Conservation (phyloP, 2,329 filamentous ascomycete genomes). For the Cercospora sp. region DNA sequence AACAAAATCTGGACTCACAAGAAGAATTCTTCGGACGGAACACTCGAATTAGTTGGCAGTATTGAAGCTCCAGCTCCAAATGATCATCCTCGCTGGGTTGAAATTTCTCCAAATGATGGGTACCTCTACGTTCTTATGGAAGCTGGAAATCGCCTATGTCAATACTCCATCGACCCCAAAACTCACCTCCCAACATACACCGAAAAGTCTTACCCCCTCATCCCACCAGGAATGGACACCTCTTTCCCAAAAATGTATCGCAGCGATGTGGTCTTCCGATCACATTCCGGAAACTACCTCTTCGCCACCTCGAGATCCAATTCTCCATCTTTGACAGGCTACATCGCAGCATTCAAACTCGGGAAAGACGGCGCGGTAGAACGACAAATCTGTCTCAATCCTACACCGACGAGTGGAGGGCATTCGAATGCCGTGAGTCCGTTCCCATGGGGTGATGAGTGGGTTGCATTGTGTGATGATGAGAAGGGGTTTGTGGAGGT, state of each 20-base stretch:
- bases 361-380: slow-evolving; percentile 68
- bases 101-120: slow-evolving; percentile 73
- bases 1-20: slow-evolving; percentile 85
- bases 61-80: slow-evolving; percentile 68
- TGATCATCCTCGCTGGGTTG: slow-evolving; percentile 87
- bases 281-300: slow-evolving; percentile 69
- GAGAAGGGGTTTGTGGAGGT: slow-evolving; percentile 86
- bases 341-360: slow-evolving; percentile 78
- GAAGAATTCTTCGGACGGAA: slow-evolving; percentile 58
- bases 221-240: slow-evolving; percentile 67
- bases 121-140: slow-evolving; percentile 89
- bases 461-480: slow-evolving; percentile 86
- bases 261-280: slow-evolving; percentile 78
- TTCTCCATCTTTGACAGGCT: slow-evolving; percentile 72
- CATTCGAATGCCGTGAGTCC: slow-evolving; percentile 87
- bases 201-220: slow-evolving; percentile 71
- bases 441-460: slow-evolving; percentile 82
- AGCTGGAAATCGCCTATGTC: slow-evolving; percentile 78
- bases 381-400: slow-evolving; percentile 75
- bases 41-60: slow-evolving; percentile 68
- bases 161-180: slow-evolving; percentile 74
- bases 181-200: slow-evolving; percentile 79
- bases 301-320: slow-evolving; percentile 85
- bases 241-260: slow-evolving; percentile 69
- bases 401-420: slow-evolving; percentile 82